Evolutionary conservation across 441 rosid species (phyloP).

Genomic region (Gossypium lobatum): DNA sequence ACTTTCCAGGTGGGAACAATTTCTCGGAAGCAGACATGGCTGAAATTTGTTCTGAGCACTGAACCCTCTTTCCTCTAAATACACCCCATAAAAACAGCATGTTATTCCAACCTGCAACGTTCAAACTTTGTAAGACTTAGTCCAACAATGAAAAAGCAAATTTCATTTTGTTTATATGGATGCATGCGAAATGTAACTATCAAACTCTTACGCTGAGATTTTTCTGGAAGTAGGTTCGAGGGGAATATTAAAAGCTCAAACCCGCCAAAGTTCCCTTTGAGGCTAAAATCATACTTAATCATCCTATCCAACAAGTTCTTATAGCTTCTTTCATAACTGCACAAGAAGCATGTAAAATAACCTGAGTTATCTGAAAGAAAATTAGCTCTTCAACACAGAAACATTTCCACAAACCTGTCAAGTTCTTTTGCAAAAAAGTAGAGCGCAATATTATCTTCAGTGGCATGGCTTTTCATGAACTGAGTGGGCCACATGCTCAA

Average conservation of each 20-base stretch:
- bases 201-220: slow-evolving; percentile 28
- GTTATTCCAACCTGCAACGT: slow-evolving; percentile 32
- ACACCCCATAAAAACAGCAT: slow-evolving; percentile 33
- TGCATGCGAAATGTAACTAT: background rate
- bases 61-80: slow-evolving; percentile 18
- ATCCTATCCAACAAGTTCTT: slow-evolving; percentile 22
- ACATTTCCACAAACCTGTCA: slow-evolving; percentile 19
- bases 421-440: slow-evolving; percentile 29
- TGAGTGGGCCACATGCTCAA: slow-evolving; percentile 25
- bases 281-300: slow-evolving; percentile 28
- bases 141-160: background rate
- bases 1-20: slow-evolving; percentile 3
- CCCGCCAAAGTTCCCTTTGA: slow-evolving; percentile 23
- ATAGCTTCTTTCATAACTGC: slow-evolving; percentile 27
- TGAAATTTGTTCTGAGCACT: slow-evolving; percentile 9
- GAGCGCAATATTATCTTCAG: slow-evolving; percentile 30
- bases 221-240: slow-evolving; percentile 26
- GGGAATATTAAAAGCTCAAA: slow-evolving; percentile 29
- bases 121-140: background rate
- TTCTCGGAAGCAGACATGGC: slow-evolving; percentile 5
- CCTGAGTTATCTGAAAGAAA: slow-evolving; percentile 2
- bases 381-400: background rate
- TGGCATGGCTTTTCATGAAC: slow-evolving; percentile 13
- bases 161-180: background rate
- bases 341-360: slow-evolving; percentile 5